phyloP scores from a whole-genome alignment of 2,329 filamentous ascomycete genomes.

The Torrubiella hemipterigena region DNA sequence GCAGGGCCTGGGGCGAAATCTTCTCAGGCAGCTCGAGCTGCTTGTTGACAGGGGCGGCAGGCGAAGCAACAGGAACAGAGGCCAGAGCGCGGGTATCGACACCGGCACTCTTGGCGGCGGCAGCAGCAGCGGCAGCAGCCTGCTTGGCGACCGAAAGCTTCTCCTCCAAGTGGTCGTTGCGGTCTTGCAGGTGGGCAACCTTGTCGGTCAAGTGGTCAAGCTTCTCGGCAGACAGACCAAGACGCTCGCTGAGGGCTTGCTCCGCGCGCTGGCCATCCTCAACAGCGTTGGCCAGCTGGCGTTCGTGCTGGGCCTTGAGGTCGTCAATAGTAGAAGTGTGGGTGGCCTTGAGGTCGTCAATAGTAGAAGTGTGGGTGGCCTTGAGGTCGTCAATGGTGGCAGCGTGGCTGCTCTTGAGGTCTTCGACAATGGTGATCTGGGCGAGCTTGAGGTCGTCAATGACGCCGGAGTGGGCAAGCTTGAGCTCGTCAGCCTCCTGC shows the following conservation, averaged over 20 bases:
- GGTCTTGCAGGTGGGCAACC: conserved; percentile 75
- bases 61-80: conserved; percentile 23
- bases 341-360: conserved; percentile 48
- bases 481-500: too few species aligned
- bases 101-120: conserved; percentile 9
- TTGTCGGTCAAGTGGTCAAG: conserved; percentile 78
- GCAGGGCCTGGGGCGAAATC: conserved; percentile 86
- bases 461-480: too few species aligned
- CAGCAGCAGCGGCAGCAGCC: conserved; percentile 48
- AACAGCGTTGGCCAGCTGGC: conserved; percentile 57
- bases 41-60: conserved; percentile 25
- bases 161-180: conserved; percentile 78
- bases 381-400: conserved; percentile 51
- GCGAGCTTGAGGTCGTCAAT: conserved; percentile 41
- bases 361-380: conserved; percentile 52
- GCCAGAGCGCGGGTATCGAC: conserved; percentile 17
- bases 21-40: conserved; percentile 57
- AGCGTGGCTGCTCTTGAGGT: conserved; percentile 46
- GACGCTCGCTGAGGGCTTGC: conserved; percentile 65
- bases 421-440: conserved; percentile 57
- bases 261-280: conserved; percentile 78
- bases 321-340: conserved; percentile 63
- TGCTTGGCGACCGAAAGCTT: conserved; percentile 74
- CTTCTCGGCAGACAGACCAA: conserved; percentile 75
- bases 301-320: conserved; percentile 61